Evolutionary conservation across 148 eudicot genomes (phyloP), one percentile per base, ranked within the genome.

Genomic region (Vaccinium corymbosum): DNA sequence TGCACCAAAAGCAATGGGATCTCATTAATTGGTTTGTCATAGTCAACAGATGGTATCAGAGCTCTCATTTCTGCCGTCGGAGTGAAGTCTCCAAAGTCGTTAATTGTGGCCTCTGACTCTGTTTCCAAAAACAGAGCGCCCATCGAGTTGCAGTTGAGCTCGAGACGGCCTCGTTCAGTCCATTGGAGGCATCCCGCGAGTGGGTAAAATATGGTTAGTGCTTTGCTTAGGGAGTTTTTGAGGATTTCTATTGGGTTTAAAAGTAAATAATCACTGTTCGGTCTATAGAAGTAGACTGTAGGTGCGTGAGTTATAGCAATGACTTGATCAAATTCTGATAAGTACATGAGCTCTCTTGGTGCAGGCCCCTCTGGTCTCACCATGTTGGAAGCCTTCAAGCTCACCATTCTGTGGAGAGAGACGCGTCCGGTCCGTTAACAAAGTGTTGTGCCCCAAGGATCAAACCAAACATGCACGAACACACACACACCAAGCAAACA

Each of bases 111-210:
- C 13, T 82, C 84, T 4, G 89, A 86, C 51, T 88, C 85, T 7
- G 87, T 90, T 66, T 90, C 92, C 0, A 86, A 56, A 66, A 92
- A 68, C 49, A 80, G 84, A 3, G 74, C 92, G 0, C 94, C 93
- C 84, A 14, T 66, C n/a, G 83, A 85, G 27, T 89, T 88, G 81
- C 94, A 92, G 49, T 86, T 81, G 49, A 92, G 84, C 84, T 90
- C 89, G 0, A 92, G 85, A 1, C 90, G 86, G 22, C 85, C 83
- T n/a, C 86, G 76, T 0, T 46, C 79, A 0, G 83, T 84, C n/a
- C 64, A 62, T 11, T 38, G 81, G 10, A 88, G 49, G 32, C 89
- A 84, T 1, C 89, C 87, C 0, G 87, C 89, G 20, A 88, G 51
- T 17, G 89, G 89, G 22, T 88, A 88, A 62, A 83, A 78, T 35